These are phyloP conservation scores for Candida labiduridarum DNA, from an alignment of 1,139 yeast species.

Conservation along the genomic window DNA sequence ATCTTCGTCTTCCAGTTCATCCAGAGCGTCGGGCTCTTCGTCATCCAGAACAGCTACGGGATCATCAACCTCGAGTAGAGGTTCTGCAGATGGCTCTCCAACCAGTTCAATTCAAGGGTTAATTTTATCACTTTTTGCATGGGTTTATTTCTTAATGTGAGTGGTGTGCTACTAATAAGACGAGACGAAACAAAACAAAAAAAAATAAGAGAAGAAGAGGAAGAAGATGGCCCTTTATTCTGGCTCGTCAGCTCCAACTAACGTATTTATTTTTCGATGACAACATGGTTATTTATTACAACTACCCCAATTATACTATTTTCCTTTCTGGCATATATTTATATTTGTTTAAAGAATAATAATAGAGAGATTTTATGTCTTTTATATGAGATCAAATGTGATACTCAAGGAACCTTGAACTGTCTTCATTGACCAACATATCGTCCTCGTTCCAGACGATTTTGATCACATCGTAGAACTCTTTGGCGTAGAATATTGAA, in stretches of 20 bases:
- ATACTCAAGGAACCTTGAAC: conserved; percentile 38
- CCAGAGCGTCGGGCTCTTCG: not conserved
- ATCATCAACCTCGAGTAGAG: not conserved
- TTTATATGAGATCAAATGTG: too few species aligned
- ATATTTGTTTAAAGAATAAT: not conserved
- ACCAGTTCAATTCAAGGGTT: not conserved
- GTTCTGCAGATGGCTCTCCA: not conserved
- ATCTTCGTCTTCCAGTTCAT: not conserved
- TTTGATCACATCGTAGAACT: conserved; percentile 74
- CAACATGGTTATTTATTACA: not conserved
- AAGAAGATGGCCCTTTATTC: not conserved
- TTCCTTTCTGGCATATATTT: not conserved
- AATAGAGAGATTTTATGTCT: not conserved
- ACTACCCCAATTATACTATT: not conserved
- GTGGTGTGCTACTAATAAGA: not conserved
- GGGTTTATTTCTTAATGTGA: not conserved
- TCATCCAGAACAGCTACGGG: not conserved
- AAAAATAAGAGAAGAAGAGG: not conserved
- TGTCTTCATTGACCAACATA: conserved; percentile 32
- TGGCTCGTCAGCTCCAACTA: not conserved
- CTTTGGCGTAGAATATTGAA: conserved; percentile 64
- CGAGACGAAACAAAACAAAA: not conserved
- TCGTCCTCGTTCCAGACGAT: conserved; percentile 65
- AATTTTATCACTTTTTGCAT: not conserved
- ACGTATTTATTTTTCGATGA: not conserved